Conservation (phyloP, 306 rosid genomes). For the Lupinus albus region DNA sequence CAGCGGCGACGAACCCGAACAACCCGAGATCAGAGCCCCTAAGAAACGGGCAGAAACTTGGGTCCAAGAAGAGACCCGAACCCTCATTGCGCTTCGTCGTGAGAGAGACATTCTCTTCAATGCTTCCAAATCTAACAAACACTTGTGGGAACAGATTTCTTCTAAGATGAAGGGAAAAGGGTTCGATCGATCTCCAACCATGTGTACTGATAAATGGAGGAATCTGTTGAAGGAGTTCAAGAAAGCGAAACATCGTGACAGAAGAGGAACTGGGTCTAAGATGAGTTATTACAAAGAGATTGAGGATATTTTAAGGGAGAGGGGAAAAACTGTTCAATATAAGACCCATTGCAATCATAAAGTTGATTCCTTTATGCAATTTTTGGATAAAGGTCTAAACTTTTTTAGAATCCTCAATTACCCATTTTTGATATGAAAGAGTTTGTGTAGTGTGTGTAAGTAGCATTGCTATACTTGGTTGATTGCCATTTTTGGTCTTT, state of each 20-base stretch:
- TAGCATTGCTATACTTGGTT: no score
- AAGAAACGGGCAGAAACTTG: conserved; percentile 97
- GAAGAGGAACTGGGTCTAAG: conserved; percentile 81
- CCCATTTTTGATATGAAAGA: neutral
- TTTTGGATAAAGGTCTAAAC: conserved; percentile 68
- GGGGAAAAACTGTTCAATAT: conserved; percentile 60
- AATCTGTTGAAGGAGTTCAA: conserved; percentile 89
- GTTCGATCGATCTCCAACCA: conserved; percentile 87
- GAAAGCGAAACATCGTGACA: conserved; percentile 80
- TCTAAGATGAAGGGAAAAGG: conserved; percentile 87
- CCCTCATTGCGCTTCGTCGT: conserved; percentile 67
- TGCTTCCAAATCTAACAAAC: conserved; percentile 89
- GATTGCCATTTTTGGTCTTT: no score
- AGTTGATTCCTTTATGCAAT: conserved; percentile 83
- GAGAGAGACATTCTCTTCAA: conserved; percentile 81
- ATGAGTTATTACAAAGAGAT: conserved; percentile 90
- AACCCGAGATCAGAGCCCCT: conserved; percentile 76
- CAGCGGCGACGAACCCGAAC: conserved; percentile 72
- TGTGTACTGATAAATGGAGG: conserved; percentile 99
- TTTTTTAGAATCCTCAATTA: neutral
- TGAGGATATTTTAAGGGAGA: conserved; percentile 80
- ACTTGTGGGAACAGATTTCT: conserved; percentile 92
- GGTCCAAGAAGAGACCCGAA: conserved; percentile 95
- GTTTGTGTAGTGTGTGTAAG: neutral
- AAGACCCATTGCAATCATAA: conserved; percentile 65